Evolutionary conservation across 140 eudicot genomes (phyloP).

Genomic region (Ambrosia hybrid): DNA sequence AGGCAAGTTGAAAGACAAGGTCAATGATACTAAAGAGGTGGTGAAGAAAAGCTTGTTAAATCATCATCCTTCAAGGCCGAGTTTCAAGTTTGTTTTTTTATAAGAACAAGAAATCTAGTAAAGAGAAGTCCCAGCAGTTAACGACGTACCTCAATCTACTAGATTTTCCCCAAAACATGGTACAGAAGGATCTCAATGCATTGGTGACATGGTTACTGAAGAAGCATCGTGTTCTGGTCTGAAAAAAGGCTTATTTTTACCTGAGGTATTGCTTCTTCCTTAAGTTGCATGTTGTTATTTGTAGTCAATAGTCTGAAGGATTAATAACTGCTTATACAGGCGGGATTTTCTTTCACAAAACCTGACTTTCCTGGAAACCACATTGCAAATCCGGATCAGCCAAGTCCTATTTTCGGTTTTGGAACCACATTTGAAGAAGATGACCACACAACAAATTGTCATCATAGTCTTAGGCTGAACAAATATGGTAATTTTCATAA

Average conservation of each 20-base stretch:
- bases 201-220: conserved; percentile 31
- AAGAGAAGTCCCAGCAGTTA: conserved; percentile 51
- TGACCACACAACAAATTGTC: conserved; percentile 31
- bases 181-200: conserved; percentile 27
- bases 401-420: conserved; percentile 95
- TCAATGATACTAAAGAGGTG: conserved; percentile 42
- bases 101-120: conserved; percentile 56
- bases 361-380: conserved; percentile 23
- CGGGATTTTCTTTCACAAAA: conserved; percentile 40
- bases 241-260: conserved; percentile 40
- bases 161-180: conserved; percentile 31
- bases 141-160: conserved; percentile 40
- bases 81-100: conserved; percentile 87
- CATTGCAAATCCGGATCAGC: conserved; percentile 80
- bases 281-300: background rate
- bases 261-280: conserved; percentile 50
- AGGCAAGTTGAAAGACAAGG: too few species aligned
- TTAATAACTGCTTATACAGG: conserved; percentile 41
- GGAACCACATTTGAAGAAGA: conserved; percentile 77
- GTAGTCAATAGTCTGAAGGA: conserved; percentile 8
- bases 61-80: conserved; percentile 64
- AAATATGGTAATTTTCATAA: conserved; percentile 49
- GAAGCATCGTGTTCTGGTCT: conserved; percentile 32
- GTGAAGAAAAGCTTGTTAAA: conserved; percentile 48
- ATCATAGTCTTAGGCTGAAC: conserved; percentile 37